phyloP scores from a whole-genome alignment of 2,329 filamentous ascomycete genomes.

The Fusarium pseudograminearum region DNA sequence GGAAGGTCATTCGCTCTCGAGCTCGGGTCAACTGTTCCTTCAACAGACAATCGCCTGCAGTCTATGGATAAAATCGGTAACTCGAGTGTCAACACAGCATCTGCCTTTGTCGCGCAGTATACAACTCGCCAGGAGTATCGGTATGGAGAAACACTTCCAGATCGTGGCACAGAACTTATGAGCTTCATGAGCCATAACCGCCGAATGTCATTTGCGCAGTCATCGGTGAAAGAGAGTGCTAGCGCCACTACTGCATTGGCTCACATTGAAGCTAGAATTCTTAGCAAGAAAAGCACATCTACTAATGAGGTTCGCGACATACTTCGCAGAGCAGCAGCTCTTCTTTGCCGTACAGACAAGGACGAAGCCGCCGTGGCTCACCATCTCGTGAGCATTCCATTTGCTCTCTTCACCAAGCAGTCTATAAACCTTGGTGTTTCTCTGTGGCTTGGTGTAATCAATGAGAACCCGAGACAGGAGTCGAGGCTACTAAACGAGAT shows the following conservation, averaged over 20 bases:
- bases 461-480: conserved; percentile 92
- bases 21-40: conserved; percentile 87
- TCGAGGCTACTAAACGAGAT: conserved; percentile 88
- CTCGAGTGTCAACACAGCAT: conserved; percentile 87
- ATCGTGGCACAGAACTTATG: conserved; percentile 75
- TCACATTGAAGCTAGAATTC: conserved; percentile 78
- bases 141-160: conserved; percentile 80
- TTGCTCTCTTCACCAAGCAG: conserved; percentile 91
- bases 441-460: conserved; percentile 95
- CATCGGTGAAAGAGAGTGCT: conserved; percentile 65
- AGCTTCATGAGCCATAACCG: conserved; percentile 68
- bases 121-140: conserved; percentile 96
- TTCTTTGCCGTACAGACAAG: conserved; percentile 82
- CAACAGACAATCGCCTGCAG: conserved; percentile 84
- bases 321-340: conserved; percentile 83
- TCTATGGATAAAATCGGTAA: conserved; percentile 82
- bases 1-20: conserved; percentile 95
- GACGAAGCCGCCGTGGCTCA: conserved; percentile 85
- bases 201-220: conserved; percentile 64
- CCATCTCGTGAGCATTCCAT: conserved; percentile 92
- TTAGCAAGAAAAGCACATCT: conserved; percentile 75
- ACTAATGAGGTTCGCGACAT: conserved; percentile 83
- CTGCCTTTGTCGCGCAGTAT: conserved; percentile 96
- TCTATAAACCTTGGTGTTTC: conserved; percentile 96
- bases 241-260: conserved; percentile 75